Conservation (phyloP, 73 alveolate species). For the Paramecium sonneborni region DNA sequence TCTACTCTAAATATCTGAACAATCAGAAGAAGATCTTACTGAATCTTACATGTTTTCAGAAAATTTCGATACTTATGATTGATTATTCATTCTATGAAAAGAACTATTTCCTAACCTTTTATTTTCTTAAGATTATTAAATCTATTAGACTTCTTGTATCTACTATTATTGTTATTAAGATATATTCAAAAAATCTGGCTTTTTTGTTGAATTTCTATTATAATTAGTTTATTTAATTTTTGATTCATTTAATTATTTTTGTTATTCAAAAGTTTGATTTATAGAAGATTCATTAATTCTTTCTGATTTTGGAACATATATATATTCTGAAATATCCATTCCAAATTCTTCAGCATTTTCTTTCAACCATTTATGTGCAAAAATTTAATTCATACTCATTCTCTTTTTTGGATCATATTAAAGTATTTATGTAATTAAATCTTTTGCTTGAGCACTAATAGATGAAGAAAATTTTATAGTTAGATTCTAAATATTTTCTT, state of each 20-base stretch:
- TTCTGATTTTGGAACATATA: slow-evolving; percentile 1
- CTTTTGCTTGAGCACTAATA: slow-evolving; percentile 14
- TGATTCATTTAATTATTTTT: background rate
- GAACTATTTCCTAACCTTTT: background rate
- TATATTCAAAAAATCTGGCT: background rate
- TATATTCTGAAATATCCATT: background rate
- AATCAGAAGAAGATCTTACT: background rate
- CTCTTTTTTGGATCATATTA: slow-evolving; percentile 45
- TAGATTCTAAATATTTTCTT: background rate
- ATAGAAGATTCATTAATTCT: background rate
- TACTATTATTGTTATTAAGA: background rate
- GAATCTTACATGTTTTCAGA: background rate
- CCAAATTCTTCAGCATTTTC: background rate
- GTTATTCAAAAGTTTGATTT: background rate
- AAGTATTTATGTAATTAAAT: slow-evolving; percentile 35
- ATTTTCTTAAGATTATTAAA: background rate
- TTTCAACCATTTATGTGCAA: slow-evolving; percentile 44
- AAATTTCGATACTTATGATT: background rate
- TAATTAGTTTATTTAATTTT: background rate
- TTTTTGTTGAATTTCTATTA: background rate
- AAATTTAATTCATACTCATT: slow-evolving; percentile 46
- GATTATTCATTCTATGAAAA: background rate
- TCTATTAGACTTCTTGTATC: background rate
- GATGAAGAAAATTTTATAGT: background rate
- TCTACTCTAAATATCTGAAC: background rate